Conservation (phyloP, 768 basidiomycete species). For the Pleurotus pulmonarius region DNA sequence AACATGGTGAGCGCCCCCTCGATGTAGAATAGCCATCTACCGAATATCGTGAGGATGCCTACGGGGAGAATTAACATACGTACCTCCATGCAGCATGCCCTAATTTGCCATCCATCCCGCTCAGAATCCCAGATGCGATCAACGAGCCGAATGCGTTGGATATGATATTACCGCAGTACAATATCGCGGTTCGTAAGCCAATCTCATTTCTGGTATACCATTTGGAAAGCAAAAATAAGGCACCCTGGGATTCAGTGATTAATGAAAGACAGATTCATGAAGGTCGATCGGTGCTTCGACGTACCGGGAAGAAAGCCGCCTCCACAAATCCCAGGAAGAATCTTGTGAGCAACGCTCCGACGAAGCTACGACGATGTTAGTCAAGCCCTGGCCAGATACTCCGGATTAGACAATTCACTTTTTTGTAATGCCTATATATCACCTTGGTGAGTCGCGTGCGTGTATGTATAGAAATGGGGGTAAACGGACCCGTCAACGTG, state of each 20-base stretch:
- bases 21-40: constrained; percentile 75
- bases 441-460: neutral
- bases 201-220: constrained; percentile 81
- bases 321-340: constrained; percentile 75
- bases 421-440: constrained; percentile 31
- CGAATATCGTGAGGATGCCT: neutral
- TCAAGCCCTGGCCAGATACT: neutral
- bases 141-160: constrained; percentile 85
- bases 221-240: constrained; percentile 58
- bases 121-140: constrained; percentile 76
- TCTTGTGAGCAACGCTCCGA: constrained; percentile 64
- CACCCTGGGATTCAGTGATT: constrained; percentile 18
- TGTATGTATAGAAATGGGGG: constrained; percentile 2
- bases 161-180: constrained; percentile 75
- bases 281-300: neutral
- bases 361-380: constrained; percentile 44
- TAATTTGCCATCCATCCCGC: constrained; percentile 70
- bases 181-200: constrained; percentile 66
- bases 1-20: constrained; percentile 64
- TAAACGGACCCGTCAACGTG: constrained; percentile 41
- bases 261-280: too few species aligned
- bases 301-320: constrained; percentile 65
- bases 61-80: neutral
- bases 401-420: constrained; percentile 22
- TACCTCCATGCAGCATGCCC: constrained; percentile 79